Evolutionary conservation across 129 eudicot species (phyloP), one percentile per base, ranked within the genome.

Genomic region (Lonicera japonica): DNA sequence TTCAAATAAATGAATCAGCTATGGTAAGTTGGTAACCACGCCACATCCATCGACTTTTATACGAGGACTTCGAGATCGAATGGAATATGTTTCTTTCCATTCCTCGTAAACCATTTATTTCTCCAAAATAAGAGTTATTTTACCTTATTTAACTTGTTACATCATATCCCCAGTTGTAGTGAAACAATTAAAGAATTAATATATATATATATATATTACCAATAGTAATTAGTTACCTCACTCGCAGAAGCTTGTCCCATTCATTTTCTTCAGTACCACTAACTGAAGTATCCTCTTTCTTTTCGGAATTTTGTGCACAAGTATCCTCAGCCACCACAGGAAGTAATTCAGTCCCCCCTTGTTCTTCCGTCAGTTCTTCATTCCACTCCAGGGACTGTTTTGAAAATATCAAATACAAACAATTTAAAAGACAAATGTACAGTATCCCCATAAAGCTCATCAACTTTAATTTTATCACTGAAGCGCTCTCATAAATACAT

Each of bases 191-290:
- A n/a, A n/a, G n/a, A n/a, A n/a, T n/a, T n/a, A n/a, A n/a, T n/a
- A n/a, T n/a, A n/a, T n/a, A n/a, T n/a, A n/a, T n/a, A n/a, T n/a
- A n/a, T n/a, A n/a, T 29, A 1, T 29, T 29, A 29, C 36, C 6
- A 29, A 29, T 1, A 25, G 53, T 21, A 25, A 56, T 38, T 52
- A 61, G 18, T 61, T 54, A 92, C 99, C 99, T 88, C 72, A 88
- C 87, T 57, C 95, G 73, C 50, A 92, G 86, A 79, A 92, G 95
- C 83, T 84, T 79, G 69, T 92, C 99, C 99, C 99, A 92, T 68
- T 92, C 99, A 61, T 88, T 92, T 72, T 88, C 99, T 88, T 88
- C 99, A 66, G 56, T 73, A 67, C 55, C 80, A 69, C 60, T 58
- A 63, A 66, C 77, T 15, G 64, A 73, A 53, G 52, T 79, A 61